Percentiles rank a stretch among this genome's conserved stretches.
Evolutionary conservation across 768 basidiomycete species (phyloP).

Genomic region (Polyporus arcularius): DNA sequence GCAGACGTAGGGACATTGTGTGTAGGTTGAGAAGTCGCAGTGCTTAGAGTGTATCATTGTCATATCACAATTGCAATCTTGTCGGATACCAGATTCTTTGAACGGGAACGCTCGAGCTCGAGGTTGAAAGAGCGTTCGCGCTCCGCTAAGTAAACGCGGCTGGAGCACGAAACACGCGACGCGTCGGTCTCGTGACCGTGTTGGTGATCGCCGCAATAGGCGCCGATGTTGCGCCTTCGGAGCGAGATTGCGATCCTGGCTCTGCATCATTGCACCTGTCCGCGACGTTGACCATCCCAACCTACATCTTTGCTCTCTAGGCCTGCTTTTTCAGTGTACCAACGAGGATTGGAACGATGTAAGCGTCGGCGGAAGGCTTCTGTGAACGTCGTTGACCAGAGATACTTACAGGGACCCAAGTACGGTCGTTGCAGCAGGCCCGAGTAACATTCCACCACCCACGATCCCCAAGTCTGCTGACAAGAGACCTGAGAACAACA

Average conservation of each 20-base stretch:
- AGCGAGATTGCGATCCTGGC: background rate
- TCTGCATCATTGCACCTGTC: background rate
- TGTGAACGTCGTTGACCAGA: background rate
- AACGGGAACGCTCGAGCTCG: too few species aligned
- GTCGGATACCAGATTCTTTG: background rate
- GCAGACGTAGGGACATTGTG: background rate
- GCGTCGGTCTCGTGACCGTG: conserved; percentile 17
- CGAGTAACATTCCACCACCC: conserved; percentile 9
- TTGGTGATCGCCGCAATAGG: background rate
- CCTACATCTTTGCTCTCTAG: too few species aligned
- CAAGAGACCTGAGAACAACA: conserved; percentile 1
- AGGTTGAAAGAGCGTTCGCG: background rate
- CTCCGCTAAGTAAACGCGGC: too few species aligned
- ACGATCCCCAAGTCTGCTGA: background rate
- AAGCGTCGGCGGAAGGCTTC: background rate
- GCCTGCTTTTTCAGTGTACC: background rate
- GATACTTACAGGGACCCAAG: background rate
- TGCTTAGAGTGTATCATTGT: conserved; percentile 17
- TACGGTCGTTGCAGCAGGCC: conserved; percentile 4
- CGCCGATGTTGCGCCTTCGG: background rate
- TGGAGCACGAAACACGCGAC: background rate
- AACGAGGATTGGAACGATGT: background rate
- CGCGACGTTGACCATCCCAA: background rate
- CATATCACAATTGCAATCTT: conserved; percentile 5
- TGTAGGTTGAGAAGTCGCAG: conserved; percentile 16